Conservation (phyloP, 2,329 filamentous ascomycete genomes). For the Bipolaris oryzae region DNA sequence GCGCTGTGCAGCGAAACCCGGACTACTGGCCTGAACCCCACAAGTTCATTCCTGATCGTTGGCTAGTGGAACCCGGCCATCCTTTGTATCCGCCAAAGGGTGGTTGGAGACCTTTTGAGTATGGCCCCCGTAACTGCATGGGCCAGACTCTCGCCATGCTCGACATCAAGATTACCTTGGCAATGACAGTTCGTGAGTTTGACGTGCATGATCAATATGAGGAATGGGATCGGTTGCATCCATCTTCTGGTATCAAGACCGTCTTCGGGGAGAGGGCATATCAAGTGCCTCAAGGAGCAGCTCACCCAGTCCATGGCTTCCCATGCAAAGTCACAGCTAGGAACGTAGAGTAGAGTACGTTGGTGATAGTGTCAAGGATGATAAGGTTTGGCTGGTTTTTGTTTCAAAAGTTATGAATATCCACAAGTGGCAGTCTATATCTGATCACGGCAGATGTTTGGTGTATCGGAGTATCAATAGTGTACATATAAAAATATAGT, state of each 20-base stretch:
- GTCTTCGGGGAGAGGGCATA: conserved; percentile 19
- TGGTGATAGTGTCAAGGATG: too few species aligned
- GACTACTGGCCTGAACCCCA: conserved; percentile 26
- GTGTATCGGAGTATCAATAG: too few species aligned
- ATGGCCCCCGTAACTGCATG: conserved; percentile 39
- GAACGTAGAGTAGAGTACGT: background rate
- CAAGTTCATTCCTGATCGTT: conserved; percentile 36
- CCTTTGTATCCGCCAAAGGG: conserved; percentile 21
- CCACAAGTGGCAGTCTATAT: too few species aligned
- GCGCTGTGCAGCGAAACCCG: conserved; percentile 23
- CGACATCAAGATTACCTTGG: conserved; percentile 22
- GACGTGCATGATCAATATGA: conserved; percentile 22
- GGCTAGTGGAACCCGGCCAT: conserved; percentile 21
- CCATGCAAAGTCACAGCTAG: conserved; percentile 47
- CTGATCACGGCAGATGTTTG: too few species aligned
- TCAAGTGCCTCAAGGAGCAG: conserved; percentile 20
- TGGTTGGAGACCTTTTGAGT: conserved; percentile 48
- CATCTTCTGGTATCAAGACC: conserved; percentile 1
- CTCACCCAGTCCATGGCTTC: conserved; percentile 22
- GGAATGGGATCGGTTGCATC: conserved; percentile 19
- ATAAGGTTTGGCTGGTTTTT: too few species aligned
- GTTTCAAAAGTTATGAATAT: background rate
- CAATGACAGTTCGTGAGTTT: conserved; percentile 28
- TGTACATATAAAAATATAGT: too few species aligned
- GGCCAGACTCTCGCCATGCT: conserved; percentile 28